These are phyloP conservation scores for Aschersonia sp. DNA, from an alignment of 2,329 filamentous ascomycete species.

Conservation along the genomic window DNA sequence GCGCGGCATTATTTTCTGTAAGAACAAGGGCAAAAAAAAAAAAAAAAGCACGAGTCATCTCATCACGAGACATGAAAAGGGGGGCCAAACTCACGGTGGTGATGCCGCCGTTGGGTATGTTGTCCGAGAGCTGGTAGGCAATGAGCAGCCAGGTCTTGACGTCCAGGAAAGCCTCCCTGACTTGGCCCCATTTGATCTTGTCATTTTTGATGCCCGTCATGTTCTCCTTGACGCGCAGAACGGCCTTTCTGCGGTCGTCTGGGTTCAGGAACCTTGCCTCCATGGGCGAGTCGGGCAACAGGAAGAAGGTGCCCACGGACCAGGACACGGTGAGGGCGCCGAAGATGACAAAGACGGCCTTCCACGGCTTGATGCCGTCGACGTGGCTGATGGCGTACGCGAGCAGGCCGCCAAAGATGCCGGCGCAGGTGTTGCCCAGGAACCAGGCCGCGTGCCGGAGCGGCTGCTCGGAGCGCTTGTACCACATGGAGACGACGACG, in stretches of 20 bases:
- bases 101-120: conserved; percentile 16
- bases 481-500: conserved; percentile 19
- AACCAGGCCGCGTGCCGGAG: conserved; percentile 18
- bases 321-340: conserved; percentile 10
- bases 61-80: not conserved
- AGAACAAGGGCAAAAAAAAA: not conserved
- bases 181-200: conserved; percentile 10
- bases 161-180: conserved; percentile 11
- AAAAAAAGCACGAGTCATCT: not conserved
- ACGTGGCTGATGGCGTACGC: conserved; percentile 17
- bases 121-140: conserved; percentile 10
- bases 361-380: conserved; percentile 6
- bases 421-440: conserved; percentile 15
- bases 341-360: conserved; percentile 16
- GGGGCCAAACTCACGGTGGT: conserved; percentile 8
- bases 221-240: conserved; percentile 16
- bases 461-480: conserved; percentile 14
- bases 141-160: conserved; percentile 13
- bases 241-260: conserved; percentile 14
- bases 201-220: conserved; percentile 19
- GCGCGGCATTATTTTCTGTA: not conserved
- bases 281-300: conserved; percentile 10
- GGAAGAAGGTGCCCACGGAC: conserved; percentile 8
- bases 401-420: conserved; percentile 13
- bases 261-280: conserved; percentile 13